Evolutionary conservation across 139 green algal genomes (phyloP).

Genomic region (Trebouxia sp.): DNA sequence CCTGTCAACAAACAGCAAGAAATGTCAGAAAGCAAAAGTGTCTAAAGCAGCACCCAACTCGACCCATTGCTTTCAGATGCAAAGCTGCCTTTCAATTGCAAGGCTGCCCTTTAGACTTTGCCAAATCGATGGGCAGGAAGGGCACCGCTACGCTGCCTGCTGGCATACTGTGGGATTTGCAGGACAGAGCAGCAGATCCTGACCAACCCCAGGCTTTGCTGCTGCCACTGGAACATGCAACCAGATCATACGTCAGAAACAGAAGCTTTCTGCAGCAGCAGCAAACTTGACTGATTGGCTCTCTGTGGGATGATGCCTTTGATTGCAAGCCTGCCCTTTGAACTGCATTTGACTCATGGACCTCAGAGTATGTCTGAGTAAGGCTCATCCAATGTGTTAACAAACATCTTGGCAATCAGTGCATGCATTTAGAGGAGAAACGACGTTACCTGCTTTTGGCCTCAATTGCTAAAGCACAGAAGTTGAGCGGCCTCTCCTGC

Average conservation of each 20-base stretch:
- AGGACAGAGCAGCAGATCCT: slow-evolving; percentile 41
- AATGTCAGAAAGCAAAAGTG: no score
- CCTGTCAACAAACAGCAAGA: slow-evolving; percentile 12
- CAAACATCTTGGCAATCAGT: background rate
- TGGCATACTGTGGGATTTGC: background rate
- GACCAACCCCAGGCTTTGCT: slow-evolving; percentile 42
- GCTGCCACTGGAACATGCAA: slow-evolving; percentile 30
- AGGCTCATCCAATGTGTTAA: background rate
- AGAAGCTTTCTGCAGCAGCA: background rate
- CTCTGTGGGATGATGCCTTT: background rate
- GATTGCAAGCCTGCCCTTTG: background rate
- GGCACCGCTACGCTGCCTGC: no score
- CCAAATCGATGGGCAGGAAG: no score
- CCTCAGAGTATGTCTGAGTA: background rate
- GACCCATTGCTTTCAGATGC: no score
- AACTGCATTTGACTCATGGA: background rate
- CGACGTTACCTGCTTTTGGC: background rate
- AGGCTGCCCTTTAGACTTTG: no score
- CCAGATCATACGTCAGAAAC: background rate
- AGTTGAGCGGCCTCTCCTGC: slow-evolving; percentile 18
- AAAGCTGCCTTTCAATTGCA: no score
- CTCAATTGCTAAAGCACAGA: slow-evolving; percentile 26
- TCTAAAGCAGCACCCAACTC: slow-evolving; percentile 43
- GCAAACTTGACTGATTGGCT: background rate
- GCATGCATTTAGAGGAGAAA: background rate